Evolutionary conservation across 2,329 filamentous ascomycete genomes (phyloP), one percentile per base, ranked within the genome.

Genomic region (Pezicula carpinea): DNA sequence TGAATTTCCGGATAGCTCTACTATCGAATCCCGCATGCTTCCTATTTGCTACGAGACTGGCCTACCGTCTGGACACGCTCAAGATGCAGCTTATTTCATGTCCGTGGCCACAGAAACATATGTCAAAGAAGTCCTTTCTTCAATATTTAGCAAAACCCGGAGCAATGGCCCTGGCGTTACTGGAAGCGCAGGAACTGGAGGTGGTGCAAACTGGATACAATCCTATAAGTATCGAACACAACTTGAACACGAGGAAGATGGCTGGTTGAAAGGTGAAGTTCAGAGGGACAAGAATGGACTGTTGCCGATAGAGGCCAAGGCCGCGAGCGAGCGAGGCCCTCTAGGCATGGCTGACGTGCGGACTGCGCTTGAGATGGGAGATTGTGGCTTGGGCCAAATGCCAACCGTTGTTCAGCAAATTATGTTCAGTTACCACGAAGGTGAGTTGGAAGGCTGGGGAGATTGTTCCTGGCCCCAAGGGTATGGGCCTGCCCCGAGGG

Each of bases 301-400:
- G 22, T 69, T 96, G 5, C 92, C 91, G 0, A 71, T 90, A 31
- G 90, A 96, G 66, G 80, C 87, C 3, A 89, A 87, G 62, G 84
- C 85, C 44, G 83, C 86, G 14, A 80, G 80, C 46, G 81, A 85
- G 57, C 76, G 89, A 33, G 79, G 82, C 5, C 81, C 87, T 1
- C 68, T 96, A 1, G 83, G 83, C 13, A 85, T 92, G 69, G 81
- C 83, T 15, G 92, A 96, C 64, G 67, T 96, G 40, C 78, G 86
- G 32, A 71, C 96, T 3, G 82, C 88, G 1, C 66, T 95, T 14
- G 80, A 87, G 49, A 76, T 96, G 53, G 83, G 85, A 11, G 87
- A 93, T 45, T 80, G 79, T 21, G 84, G 87, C 49, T 75, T 95
- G 53, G 82, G 83, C 8, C 82, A 88, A 50, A 91, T 93, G 69